Percentiles rank a stretch among this genome's conserved stretches.
These are phyloP conservation scores for Xylaria flabelliformis DNA, from an alignment of 495 filamentous ascomycete species.

Conservation along the genomic window DNA sequence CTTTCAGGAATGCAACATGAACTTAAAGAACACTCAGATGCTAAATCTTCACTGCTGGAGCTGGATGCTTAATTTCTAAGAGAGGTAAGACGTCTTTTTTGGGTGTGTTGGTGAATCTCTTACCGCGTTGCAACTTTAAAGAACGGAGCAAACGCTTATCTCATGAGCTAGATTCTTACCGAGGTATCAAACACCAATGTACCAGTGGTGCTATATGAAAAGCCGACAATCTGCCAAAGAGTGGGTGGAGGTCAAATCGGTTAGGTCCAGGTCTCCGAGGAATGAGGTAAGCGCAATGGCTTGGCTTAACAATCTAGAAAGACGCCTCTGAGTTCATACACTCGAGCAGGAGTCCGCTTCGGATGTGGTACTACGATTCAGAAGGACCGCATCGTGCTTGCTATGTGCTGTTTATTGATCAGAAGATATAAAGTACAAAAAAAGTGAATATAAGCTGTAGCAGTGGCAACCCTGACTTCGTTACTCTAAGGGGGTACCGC, in stretches of 20 bases:
- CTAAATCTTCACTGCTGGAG: no score
- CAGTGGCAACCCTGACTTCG: not conserved
- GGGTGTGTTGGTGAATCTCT: no score
- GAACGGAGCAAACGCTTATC: not conserved
- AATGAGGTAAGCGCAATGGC: not conserved
- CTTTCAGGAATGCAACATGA: no score
- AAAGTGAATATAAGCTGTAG: not conserved
- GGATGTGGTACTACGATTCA: not conserved
- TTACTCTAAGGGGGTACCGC: not conserved
- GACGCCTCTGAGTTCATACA: not conserved
- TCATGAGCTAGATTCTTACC: not conserved
- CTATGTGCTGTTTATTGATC: not conserved
- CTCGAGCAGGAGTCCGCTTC: not conserved
- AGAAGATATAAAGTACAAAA: not conserved
- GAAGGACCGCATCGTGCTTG: not conserved
- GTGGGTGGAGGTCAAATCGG: not conserved
- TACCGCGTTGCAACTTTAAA: not conserved
- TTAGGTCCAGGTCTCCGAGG: not conserved
- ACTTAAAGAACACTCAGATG: no score
- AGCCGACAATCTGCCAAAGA: not conserved
- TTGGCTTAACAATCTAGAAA: not conserved
- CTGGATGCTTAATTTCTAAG: no score
- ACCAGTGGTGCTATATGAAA: not conserved
- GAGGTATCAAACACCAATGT: not conserved
- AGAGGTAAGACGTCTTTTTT: no score